Evolutionary conservation across 768 basidiomycete species (phyloP).

Genomic region (Suillus subaureus): DNA sequence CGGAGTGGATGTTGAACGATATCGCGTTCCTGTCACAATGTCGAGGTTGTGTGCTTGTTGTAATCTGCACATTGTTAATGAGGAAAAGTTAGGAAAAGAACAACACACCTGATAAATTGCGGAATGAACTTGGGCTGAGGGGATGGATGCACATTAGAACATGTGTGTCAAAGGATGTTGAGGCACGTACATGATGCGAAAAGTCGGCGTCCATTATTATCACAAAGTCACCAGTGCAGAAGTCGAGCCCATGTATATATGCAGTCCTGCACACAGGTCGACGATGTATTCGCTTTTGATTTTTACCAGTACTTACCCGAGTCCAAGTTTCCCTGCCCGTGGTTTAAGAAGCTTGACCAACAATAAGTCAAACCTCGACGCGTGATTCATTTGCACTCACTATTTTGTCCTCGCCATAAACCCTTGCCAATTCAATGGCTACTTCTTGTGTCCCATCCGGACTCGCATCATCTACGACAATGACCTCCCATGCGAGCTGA

Average conservation of each 20-base stretch:
- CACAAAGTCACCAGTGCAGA: conserved; percentile 88
- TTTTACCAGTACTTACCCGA: conserved; percentile 58
- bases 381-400: conserved; percentile 41
- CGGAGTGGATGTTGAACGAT: conserved; percentile 65
- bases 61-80: conserved; percentile 44
- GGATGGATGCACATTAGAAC: background rate
- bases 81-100: background rate
- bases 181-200: conserved; percentile 81
- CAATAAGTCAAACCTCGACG: conserved; percentile 9
- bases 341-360: conserved; percentile 71
- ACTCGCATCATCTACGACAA: conserved; percentile 90
- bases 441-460: conserved; percentile 93
- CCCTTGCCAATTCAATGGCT: conserved; percentile 71
- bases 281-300: background rate
- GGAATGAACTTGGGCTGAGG: conserved; percentile 93
- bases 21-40: conserved; percentile 92
- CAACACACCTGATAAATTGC: conserved; percentile 76
- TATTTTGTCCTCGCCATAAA: conserved; percentile 86
- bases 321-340: conserved; percentile 86
- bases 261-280: conserved; percentile 64
- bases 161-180: background rate
- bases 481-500: conserved; percentile 81
- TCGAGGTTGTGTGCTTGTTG: conserved; percentile 88
- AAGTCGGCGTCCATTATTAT: conserved; percentile 99
- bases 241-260: conserved; percentile 90